phyloP scores from a whole-genome alignment of 2,329 filamentous ascomycete genomes.

The Apiospora pterosperma region DNA sequence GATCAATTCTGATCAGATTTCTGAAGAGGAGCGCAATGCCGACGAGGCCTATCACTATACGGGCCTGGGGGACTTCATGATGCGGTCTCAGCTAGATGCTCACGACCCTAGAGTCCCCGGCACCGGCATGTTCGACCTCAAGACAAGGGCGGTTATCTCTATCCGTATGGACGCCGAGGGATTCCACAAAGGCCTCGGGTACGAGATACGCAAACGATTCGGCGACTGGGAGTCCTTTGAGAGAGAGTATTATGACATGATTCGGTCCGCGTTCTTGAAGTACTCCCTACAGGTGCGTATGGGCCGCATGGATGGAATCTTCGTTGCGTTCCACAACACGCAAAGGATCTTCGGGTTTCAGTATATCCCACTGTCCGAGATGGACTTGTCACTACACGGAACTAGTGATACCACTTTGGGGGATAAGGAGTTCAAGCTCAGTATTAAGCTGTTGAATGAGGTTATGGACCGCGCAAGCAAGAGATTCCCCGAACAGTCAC shows the following conservation, averaged over 20 bases:
- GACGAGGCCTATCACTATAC: constrained; percentile 87
- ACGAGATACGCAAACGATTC: constrained; percentile 74
- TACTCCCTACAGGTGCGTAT: constrained; percentile 96
- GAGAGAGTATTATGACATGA: constrained; percentile 96
- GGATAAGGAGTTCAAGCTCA: constrained; percentile 81
- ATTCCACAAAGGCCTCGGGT: constrained; percentile 74
- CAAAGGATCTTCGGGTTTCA: constrained; percentile 97
- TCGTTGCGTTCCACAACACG: constrained; percentile 94
- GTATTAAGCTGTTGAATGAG: constrained; percentile 74
- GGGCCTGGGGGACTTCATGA: constrained; percentile 79
- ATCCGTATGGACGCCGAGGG: constrained; percentile 81
- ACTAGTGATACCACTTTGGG: constrained; percentile 64
- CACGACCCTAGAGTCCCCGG: constrained; percentile 83
- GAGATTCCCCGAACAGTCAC: constrained; percentile 70
- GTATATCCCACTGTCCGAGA: constrained; percentile 81
- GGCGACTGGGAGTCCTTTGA: constrained; percentile 91
- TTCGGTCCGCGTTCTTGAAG: constrained; percentile 88
- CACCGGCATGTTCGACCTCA: constrained; percentile 91
- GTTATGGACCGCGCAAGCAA: constrained; percentile 71
- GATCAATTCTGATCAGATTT: constrained; percentile 62
- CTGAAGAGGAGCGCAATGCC: constrained; percentile 67
- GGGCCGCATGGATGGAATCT: constrained; percentile 98
- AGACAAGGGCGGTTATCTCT: constrained; percentile 87
- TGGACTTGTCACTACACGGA: constrained; percentile 89
- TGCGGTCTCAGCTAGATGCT: constrained; percentile 93